Conservation (phyloP, 106 monocot species). For the Alisma plantagoaquatica region DNA sequence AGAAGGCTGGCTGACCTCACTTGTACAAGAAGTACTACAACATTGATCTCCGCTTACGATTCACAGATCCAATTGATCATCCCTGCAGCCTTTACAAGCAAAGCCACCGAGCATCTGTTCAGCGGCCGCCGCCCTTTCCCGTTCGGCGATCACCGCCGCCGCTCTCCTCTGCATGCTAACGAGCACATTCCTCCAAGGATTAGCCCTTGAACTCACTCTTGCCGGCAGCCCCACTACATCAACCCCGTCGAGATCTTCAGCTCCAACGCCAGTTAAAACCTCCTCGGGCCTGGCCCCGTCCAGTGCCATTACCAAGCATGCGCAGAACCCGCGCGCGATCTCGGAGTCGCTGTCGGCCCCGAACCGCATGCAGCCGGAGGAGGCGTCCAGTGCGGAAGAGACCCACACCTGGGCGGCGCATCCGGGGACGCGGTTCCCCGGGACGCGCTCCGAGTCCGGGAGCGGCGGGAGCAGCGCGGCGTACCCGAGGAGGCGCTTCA, state of each 20-base stretch:
- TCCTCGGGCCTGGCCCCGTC: conserved; percentile 76
- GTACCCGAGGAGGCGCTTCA: conserved; percentile 59
- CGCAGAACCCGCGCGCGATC: conserved; percentile 80
- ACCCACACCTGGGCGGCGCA: conserved; percentile 93
- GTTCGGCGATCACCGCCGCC: conserved; percentile 35
- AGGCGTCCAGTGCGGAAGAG: conserved; percentile 21
- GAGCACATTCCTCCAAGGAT: conserved; percentile 91
- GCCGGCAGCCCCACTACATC: conserved; percentile 34
- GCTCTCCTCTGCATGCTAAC: conserved; percentile 92
- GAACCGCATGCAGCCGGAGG: conserved; percentile 61
- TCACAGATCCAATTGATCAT: too few relatives aligned
- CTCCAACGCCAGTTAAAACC: conserved; percentile 40
- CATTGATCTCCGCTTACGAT: too few relatives aligned
- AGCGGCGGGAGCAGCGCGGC: conserved; percentile 54
- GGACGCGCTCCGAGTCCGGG: conserved; percentile 25
- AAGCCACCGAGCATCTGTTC: too few relatives aligned
- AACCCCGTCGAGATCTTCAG: conserved; percentile 62
- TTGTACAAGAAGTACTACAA: too few relatives aligned
- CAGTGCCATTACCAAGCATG: conserved; percentile 57
- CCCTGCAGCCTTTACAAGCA: too few relatives aligned
- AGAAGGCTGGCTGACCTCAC: too few relatives aligned
- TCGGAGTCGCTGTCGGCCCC: conserved; percentile 87
- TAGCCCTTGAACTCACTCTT: conserved; percentile 47
- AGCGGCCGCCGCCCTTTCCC: conserved; percentile 29
- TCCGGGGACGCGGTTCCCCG: conserved; percentile 78